Conservation (phyloP, 208 protist genomes). For the Acanthamoeba sp. region DNA sequence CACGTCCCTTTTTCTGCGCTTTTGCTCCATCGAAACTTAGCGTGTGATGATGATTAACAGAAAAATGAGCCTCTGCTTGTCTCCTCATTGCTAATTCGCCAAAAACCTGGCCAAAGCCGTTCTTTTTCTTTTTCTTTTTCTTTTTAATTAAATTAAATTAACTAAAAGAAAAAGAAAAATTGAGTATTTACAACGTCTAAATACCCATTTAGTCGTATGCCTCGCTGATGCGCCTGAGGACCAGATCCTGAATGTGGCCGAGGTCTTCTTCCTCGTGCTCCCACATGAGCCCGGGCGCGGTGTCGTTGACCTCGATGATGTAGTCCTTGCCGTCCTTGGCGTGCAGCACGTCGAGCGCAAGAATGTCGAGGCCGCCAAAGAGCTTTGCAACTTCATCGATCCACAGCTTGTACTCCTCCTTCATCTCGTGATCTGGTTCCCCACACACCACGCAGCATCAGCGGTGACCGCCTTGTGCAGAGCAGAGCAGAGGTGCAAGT, state of each 20-base stretch:
- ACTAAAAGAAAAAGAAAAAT: too few relatives aligned
- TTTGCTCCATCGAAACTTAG: neutral
- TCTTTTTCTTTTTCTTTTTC: too few relatives aligned
- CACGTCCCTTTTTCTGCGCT: too few relatives aligned
- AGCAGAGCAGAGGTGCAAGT: neutral
- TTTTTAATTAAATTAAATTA: too few relatives aligned
- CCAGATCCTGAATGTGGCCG: conserved; percentile 32
- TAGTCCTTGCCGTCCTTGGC: conserved; percentile 1
- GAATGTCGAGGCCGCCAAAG: conserved; percentile 69
- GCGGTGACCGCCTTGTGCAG: neutral
- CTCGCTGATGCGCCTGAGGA: neutral
- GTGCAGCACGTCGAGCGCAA: conserved; percentile 73
- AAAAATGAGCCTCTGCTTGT: too few relatives aligned
- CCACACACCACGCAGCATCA: neutral
- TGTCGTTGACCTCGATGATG: conserved; percentile 77
- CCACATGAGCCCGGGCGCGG: conserved; percentile 47
- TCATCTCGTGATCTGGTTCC: conserved; percentile 10
- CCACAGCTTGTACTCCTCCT: neutral
- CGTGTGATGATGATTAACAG: too few relatives aligned
- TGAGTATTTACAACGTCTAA: too few relatives aligned
- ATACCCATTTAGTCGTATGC: neutral
- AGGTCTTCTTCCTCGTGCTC: conserved; percentile 68
- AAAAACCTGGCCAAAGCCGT: too few relatives aligned
- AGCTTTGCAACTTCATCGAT: conserved; percentile 3
- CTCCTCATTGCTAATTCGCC: too few relatives aligned